Conservation (phyloP, 148 eudicot genomes). For the Silene uniflora region DNA sequence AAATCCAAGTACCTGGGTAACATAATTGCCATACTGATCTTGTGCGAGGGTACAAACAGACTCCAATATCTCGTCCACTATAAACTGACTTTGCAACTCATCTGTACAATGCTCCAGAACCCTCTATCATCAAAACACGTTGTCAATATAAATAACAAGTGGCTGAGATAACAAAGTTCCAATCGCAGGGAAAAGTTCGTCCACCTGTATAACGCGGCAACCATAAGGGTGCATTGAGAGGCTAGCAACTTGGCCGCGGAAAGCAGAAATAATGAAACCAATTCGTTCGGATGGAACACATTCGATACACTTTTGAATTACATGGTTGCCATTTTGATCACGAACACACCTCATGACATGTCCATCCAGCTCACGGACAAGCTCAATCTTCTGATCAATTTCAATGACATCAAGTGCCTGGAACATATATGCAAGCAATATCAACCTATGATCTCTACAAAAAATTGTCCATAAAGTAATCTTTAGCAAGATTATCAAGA, state of each 20-base stretch:
- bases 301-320: conserved; percentile 88
- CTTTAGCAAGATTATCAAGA: background rate
- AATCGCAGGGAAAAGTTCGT: background rate
- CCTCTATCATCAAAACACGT: conserved; percentile 43
- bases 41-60: conserved; percentile 77
- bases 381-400: conserved; percentile 71
- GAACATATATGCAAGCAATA: conserved; percentile 16
- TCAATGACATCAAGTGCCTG: conserved; percentile 93
- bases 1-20: conserved; percentile 59
- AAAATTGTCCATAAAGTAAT: background rate
- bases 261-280: conserved; percentile 68
- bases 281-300: conserved; percentile 69
- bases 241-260: conserved; percentile 63
- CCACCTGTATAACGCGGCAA: conserved; percentile 94
- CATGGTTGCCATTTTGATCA: conserved; percentile 97
- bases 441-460: background rate
- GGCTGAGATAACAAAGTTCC: background rate
- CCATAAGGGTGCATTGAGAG: conserved; percentile 96
- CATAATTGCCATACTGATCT: conserved; percentile 96
- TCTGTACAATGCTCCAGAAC: conserved; percentile 80
- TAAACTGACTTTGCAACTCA: conserved; percentile 57
- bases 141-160: conserved; percentile 2
- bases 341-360: conserved; percentile 82
- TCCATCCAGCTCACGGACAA: conserved; percentile 84
- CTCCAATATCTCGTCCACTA: conserved; percentile 86